phyloP scores from a whole-genome alignment of 805 yeast genomes.

The Alloascoidea hylecoeti region DNA sequence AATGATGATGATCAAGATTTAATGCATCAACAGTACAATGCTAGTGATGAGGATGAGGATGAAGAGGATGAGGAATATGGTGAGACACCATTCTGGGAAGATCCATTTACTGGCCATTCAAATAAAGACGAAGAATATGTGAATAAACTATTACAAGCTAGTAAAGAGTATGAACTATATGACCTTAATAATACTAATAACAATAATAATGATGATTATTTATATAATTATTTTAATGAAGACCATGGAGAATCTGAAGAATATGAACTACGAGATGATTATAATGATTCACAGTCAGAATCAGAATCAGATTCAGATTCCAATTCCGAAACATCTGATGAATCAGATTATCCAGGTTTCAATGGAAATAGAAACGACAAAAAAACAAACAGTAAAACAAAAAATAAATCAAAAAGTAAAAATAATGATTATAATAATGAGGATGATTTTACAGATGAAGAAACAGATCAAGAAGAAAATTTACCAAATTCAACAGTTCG shows the following conservation, averaged over 20 bases:
- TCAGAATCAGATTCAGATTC: too few relatives aligned
- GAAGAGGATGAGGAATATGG: background rate
- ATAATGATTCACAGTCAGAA: too few relatives aligned
- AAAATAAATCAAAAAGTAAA: background rate
- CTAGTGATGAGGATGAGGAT: background rate
- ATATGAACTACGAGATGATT: too few relatives aligned
- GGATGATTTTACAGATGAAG: constrained; percentile 42
- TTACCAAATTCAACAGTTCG: constrained; percentile 44
- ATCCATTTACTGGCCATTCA: background rate
- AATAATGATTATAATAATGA: background rate
- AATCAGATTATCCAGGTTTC: background rate
- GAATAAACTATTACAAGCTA: background rate
- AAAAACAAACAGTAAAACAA: background rate
- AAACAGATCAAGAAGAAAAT: constrained; percentile 68
- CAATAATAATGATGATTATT: background rate
- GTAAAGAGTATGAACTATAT: background rate
- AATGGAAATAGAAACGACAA: background rate
- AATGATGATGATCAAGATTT: too few relatives aligned
- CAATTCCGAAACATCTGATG: background rate
- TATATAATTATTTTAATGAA: background rate
- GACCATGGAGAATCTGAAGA: constrained; percentile 1
- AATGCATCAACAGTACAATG: too few relatives aligned
- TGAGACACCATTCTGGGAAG: background rate
- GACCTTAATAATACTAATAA: background rate
- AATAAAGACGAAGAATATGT: background rate